These are phyloP conservation scores for Chlorella sp. DNA, from an alignment of 139 green algal species.

Conservation along the genomic window DNA sequence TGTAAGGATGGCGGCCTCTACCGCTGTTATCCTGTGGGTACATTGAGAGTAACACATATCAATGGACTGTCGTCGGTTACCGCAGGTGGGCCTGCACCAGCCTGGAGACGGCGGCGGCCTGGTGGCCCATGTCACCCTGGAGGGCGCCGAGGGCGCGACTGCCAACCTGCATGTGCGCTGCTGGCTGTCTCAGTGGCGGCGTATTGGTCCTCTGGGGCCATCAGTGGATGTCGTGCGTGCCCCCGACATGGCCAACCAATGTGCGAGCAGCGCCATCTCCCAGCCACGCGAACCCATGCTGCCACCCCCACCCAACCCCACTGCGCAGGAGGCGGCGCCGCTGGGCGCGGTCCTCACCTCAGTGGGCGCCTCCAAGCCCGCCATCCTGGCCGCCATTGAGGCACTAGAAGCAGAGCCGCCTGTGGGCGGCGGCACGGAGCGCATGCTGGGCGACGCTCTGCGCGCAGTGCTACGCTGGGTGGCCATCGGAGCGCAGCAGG, in stretches of 20 bases:
- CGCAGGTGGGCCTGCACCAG: slow-evolving; percentile 72
- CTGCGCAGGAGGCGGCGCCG: slow-evolving; percentile 66
- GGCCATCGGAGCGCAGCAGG: neutral
- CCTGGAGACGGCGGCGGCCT: slow-evolving; percentile 40
- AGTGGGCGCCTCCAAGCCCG: slow-evolving; percentile 67
- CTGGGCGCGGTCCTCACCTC: slow-evolving; percentile 74
- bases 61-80: no score
- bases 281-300: no score
- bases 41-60: no score
- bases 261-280: no score
- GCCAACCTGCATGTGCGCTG: slow-evolving; percentile 1
- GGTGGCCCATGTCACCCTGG: slow-evolving; percentile 66
- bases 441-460: slow-evolving; percentile 17
- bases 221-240: no score
- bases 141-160: slow-evolving; percentile 37
- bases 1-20: no score
- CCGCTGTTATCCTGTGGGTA: no score
- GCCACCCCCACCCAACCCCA: no score
- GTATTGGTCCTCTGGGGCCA: no score
- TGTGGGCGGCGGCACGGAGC: neutral
- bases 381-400: neutral
- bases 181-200: no score
- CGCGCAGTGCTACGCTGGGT: slow-evolving; percentile 29
- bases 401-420: neutral
- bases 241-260: no score